These are phyloP conservation scores for Syzygium malaccense DNA, from an alignment of 441 rosid genomes.

Conservation along the genomic window DNA sequence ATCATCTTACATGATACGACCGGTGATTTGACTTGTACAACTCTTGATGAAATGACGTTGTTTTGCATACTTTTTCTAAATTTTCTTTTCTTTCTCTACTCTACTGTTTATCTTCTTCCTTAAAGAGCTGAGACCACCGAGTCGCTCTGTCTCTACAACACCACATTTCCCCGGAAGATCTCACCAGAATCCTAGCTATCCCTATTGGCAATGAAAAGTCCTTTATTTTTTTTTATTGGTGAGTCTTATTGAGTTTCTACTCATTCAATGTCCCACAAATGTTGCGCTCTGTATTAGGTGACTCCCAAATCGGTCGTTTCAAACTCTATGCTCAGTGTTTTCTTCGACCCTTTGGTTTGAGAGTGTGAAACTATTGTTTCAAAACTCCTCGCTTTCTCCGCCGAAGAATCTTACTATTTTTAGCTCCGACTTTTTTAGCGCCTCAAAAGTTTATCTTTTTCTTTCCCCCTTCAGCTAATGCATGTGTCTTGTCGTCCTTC, in stretches of 20 bases:
- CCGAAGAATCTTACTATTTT: neutral
- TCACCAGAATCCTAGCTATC: neutral
- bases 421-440: no score
- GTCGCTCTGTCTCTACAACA: neutral
- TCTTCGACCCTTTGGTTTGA: neutral
- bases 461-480: neutral
- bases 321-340: neutral
- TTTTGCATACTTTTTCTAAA: neutral
- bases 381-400: neutral
- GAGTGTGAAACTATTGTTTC: neutral
- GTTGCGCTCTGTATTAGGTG: neutral
- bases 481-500: neutral
- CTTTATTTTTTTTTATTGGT: neutral
- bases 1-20: accelerated
- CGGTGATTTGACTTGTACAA: accelerated
- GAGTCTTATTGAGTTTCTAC: neutral
- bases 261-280: neutral
- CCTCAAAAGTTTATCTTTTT: accelerated
- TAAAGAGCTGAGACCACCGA: neutral
- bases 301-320: neutral
- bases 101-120: neutral
- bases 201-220: neutral
- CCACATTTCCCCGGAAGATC: neutral
- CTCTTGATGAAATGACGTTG: neutral
- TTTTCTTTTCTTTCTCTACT: neutral